A percentile compares a stretch with the other conserved stretches of the same genome.
Conservation (phyloP, 441 rosid genomes). For the Populus trichocarpa region DNA sequence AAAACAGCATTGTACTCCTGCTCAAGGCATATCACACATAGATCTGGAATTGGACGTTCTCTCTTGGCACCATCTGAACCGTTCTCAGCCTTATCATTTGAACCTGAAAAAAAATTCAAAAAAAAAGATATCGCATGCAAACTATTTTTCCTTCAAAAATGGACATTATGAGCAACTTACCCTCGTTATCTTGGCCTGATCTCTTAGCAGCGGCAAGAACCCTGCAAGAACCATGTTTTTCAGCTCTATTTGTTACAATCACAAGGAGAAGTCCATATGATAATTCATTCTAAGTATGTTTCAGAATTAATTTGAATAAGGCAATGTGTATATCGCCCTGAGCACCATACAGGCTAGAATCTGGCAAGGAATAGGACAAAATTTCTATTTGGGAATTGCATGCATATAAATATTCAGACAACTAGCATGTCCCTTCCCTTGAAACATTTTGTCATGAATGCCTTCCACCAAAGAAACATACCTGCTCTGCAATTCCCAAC, state of each 20-base stretch:
- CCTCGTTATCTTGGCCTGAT: slow-evolving; percentile 58
- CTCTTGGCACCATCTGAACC: slow-evolving; percentile 49
- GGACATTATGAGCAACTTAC: slow-evolving; percentile 26
- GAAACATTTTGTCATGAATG: not conserved
- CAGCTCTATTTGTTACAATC: slow-evolving; percentile 16
- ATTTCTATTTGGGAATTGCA: not conserved
- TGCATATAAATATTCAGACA: slow-evolving; percentile 1
- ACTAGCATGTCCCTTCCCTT: not conserved
- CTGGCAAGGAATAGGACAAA: not conserved
- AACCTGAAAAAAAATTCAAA: slow-evolving; percentile 31
- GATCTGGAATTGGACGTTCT: slow-evolving; percentile 70
- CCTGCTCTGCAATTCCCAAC: slow-evolving; percentile 52
- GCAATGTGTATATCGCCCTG: not conserved
- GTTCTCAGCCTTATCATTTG: slow-evolving; percentile 43
- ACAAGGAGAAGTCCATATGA: not conserved
- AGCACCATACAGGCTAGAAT: not conserved
- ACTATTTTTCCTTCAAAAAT: slow-evolving; percentile 1
- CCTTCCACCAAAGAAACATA: slow-evolving; percentile 13
- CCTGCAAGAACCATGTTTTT: slow-evolving; percentile 38
- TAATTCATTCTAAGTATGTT: not conserved
- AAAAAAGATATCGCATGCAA: slow-evolving; percentile 1
- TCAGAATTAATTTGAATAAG: not conserved
- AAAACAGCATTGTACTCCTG: slow-evolving; percentile 86
- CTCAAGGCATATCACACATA: slow-evolving; percentile 96
- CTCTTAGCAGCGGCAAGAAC: slow-evolving; percentile 84